These are phyloP conservation scores for Populus davidiana DNA, from an alignment of 345 rosid species.

Conservation along the genomic window DNA sequence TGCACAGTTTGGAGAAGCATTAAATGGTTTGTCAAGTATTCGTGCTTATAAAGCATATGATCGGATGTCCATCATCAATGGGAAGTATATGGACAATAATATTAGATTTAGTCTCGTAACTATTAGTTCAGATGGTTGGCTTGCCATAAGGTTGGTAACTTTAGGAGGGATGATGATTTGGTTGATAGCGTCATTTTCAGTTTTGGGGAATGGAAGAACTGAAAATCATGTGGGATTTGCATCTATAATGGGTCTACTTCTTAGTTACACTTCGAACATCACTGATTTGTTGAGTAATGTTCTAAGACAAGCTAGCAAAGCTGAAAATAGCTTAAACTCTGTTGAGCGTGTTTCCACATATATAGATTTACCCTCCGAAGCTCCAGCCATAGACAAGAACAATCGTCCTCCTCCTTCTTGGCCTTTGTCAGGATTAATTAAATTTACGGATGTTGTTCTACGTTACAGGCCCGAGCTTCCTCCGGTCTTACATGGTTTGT, in stretches of 20 bases:
- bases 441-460: constrained; percentile 81
- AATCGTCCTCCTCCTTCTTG: constrained; percentile 96
- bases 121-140: constrained; percentile 49
- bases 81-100: constrained; percentile 33
- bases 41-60: constrained; percentile 94
- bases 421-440: constrained; percentile 93
- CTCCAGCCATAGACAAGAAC: constrained; percentile 66
- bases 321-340: constrained; percentile 94
- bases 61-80: constrained; percentile 73
- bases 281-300: constrained; percentile 74
- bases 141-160: constrained; percentile 78
- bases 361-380: constrained; percentile 85
- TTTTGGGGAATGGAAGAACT: constrained; percentile 26
- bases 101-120: constrained; percentile 33
- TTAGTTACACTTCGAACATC: constrained; percentile 85
- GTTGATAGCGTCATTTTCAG: constrained; percentile 46
- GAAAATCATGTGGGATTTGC: constrained; percentile 30
- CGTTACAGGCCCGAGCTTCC: constrained; percentile 95
- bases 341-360: constrained; percentile 91
- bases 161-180: constrained; percentile 99
- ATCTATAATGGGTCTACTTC: constrained; percentile 75
- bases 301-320: constrained; percentile 94
- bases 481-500: constrained; percentile 81
- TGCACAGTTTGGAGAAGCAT: constrained; percentile 35
- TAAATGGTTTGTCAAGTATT: constrained; percentile 34